Evolutionary conservation across 192 early-diverging fungal species (phyloP), one percentile per base, ranked within the genome.

Genomic region (Coemansia sp.): DNA sequence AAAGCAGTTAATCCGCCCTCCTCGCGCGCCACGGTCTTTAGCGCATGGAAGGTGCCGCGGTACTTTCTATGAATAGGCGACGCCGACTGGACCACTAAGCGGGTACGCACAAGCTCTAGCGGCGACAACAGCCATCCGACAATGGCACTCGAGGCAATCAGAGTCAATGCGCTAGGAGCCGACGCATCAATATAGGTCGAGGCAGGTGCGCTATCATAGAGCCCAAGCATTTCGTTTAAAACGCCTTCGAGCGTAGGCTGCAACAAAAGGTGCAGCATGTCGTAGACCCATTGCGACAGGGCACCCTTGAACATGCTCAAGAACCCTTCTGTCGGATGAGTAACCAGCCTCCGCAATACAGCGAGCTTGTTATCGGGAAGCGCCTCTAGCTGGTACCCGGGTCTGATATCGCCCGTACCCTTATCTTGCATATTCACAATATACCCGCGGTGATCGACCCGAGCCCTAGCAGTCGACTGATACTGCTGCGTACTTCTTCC

Each of bases 171-270:
- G 72, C 84, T 70, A 55, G 85, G 73, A 86, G 89, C 76, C 87
- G 75, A 62, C 83, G 87, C 5, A 87, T 86, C 69, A 84, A 81
- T 41, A 91, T 92, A 76, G 87, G 89, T 50, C 85, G 87, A 68
- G n/a, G 70, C 25, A 3, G 76, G 65, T 19, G 68, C 76, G 68
- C 94, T 94, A 61, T 97, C 97, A 68, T 92, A 94, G n/a, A 97
- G 85, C 62, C 89, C 94, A 60, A 97, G 93, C 21, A 87, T 81
- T 69, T 98, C 97, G 78, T 98, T 97, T 48, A 98, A 68, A 19
- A 84, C 72, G 14, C 92, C 93, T 70, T 98, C 96, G 42, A 97
- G 71, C 10, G 90, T 87, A 17, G 96, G 95, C 68, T 96, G 94
- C 32, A 94, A 60, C 34, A 92, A 80, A 25, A 90, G 70, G 62